Base-by-base conservation (phyloP, 495 filamentous ascomycete genomes). In the Amphirosellinia nigrospora region DNA sequence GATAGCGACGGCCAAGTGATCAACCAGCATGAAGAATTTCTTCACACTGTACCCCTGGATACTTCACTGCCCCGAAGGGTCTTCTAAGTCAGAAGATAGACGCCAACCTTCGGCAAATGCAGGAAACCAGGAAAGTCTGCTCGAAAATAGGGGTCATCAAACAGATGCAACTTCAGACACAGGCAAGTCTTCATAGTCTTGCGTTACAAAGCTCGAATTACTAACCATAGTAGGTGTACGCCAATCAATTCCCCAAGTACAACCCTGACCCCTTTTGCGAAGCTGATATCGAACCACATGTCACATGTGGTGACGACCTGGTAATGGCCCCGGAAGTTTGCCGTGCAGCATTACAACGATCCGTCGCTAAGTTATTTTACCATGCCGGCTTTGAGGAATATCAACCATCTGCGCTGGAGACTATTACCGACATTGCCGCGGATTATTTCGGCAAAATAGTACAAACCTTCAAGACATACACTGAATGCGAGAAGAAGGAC, bases 101-200 rank as follows among this genome's bases (percentile, higher is more conserved):
- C 70, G 89, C 89, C 62, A 99, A 99, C 73, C 91, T 98, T 83
- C 87, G 88, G 46, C 94, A 98, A 76, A 94, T 98, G 90, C 96
- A 99, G 79, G 95, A 98, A 69, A 98, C 96, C 0, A 86, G 96
- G 73, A 98, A 98, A 78, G 87, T 99, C 13, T 96, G 93, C 77
- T 94, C 94, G 3, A 98, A 98, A 79, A 94, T 98, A 76, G 90
- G 93, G 36, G 91, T 99, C 69, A 94, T 99, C 77, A 99, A 98
- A 85, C 96, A 99, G 83, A 99, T 99, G 96, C 96, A 98, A 78
- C 84, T 97, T 38, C 96, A 99, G 76, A 91, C 94, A 55, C 96
- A 97, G 88, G 94, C 94, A 89, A 72, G 83, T 72, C 58, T 64
- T 43, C 39, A 41, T 53, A 11, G 2, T 61, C 26, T 68, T 36